A percentile compares a stretch with the other conserved stretches of the same genome.
These are phyloP conservation scores for Lachancea thermotolerans DNA, from an alignment of 805 yeast genomes.

Conservation along the genomic window DNA sequence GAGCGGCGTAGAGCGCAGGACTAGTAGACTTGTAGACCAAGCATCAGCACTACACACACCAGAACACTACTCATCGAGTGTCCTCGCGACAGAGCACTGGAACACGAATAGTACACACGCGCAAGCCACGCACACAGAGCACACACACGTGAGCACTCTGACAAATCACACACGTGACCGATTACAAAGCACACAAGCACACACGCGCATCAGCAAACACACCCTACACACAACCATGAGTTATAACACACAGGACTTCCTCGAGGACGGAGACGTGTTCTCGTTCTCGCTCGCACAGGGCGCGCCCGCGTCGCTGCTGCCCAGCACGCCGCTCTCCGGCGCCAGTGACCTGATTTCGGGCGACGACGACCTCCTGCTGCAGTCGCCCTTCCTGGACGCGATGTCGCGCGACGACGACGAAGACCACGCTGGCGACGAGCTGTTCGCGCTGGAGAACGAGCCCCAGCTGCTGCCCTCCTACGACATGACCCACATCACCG, in stretches of 20 bases:
- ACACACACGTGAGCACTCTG: neutral
- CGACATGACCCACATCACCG: neutral
- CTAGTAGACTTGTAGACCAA: neutral
- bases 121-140: neutral
- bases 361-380: slow-evolving; percentile 8
- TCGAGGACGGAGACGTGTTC: slow-evolving; percentile 10
- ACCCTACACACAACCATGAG: slow-evolving; percentile 1
- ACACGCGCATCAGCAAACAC: neutral
- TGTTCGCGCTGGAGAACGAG: slow-evolving; percentile 14
- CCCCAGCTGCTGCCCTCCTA: slow-evolving; percentile 1
- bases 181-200: neutral
- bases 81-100: too few relatives aligned
- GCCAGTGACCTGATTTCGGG: neutral
- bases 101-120: neutral
- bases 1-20: neutral
- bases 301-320: slow-evolving; percentile 4
- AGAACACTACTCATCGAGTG: neutral
- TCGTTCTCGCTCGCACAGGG: slow-evolving; percentile 11
- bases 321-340: slow-evolving; percentile 6
- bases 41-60: neutral
- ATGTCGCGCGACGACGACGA: slow-evolving; percentile 3
- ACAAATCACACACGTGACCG: neutral
- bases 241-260: slow-evolving; percentile 2
- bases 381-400: slow-evolving; percentile 3
- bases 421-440: slow-evolving; percentile 1